Base-by-base conservation (phyloP, 169 alveolate species). In the Plasmodium relictum region DNA sequence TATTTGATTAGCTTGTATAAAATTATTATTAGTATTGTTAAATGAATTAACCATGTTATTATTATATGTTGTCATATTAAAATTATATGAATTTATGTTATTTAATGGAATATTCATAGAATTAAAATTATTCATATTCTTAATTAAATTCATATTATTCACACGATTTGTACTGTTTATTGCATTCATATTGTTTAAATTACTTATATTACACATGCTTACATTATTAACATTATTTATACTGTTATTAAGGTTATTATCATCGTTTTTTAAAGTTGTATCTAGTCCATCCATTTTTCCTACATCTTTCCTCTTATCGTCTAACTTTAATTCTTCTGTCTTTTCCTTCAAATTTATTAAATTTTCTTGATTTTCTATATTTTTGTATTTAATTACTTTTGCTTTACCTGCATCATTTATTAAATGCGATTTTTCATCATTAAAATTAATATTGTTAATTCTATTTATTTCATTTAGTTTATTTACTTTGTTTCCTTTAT, bases 11-110 rank as follows among this genome's bases (percentile, higher is more conserved):
- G n/a, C 9, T 20, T 6, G 62, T 0, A 6, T 7, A 52, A 52
- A 52, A 37, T 63, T 63, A 37, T 71, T 71, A 4, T 54, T 10
- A 24, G 24, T 61, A 14, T 61, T 61, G 41, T 61, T 61, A 1
- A 63, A 22, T 10, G 89, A 63, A 24, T 65, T 76, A 63, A 48
- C n/a, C 89, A 76, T 24, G 39, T 61, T 52, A 22, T 58, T 59
- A n/a, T 12, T 59, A 68, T 83, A 68, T 10, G 74, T 39, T 6
- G 74, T 5, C 20, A 41, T 62, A 48, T 58, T 61, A 44, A 73
- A 56, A 24, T n/a, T 59, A 54, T 76, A 48, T 0, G 85, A 22
- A 69, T 80, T 80, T 16, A 56, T 56, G 62, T 50, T 44, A 24
- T 18, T 63, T 56, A 72, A 18, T 20, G 65, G 73, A 9, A 69